A percentile compares a stretch with the other conserved stretches of the same genome.
Conservation (phyloP, 2,329 filamentous ascomycete genomes). For the Colletotrichum incanum region DNA sequence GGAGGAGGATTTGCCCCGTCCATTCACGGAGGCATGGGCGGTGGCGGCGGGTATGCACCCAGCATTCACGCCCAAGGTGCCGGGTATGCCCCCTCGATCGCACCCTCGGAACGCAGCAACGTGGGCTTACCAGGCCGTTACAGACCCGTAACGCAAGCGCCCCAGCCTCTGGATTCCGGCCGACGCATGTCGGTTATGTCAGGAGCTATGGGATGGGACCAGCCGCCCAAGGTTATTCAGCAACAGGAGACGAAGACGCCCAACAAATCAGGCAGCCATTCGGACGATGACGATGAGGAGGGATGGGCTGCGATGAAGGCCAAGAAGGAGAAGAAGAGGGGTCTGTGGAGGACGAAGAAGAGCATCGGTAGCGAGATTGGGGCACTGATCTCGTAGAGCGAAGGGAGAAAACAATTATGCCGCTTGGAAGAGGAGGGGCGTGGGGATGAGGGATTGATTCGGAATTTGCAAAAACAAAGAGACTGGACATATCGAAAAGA, state of each 20-base stretch:
- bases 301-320: constrained; percentile 81
- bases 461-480: constrained; percentile 26
- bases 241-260: constrained; percentile 46
- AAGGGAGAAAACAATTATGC: background rate
- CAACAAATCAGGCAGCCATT: constrained; percentile 58
- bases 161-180: constrained; percentile 47
- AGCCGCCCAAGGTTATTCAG: constrained; percentile 56
- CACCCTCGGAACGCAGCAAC: constrained; percentile 95
- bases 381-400: constrained; percentile 60
- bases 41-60: constrained; percentile 62
- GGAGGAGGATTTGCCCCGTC: constrained; percentile 65
- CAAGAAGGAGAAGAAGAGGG: constrained; percentile 78
- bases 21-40: constrained; percentile 52
- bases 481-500: constrained; percentile 40
- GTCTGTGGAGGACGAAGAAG: constrained; percentile 77
- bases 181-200: constrained; percentile 58
- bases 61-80: constrained; percentile 66
- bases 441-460: background rate
- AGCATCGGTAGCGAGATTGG: constrained; percentile 64
- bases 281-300: constrained; percentile 77
- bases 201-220: constrained; percentile 53
- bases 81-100: constrained; percentile 90
- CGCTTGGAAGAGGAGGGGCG: background rate
- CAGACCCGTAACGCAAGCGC: constrained; percentile 84
- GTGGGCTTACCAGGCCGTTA: constrained; percentile 92